These are phyloP conservation scores for Pyrus hybrid DNA, from an alignment of 331 rosid species.

Conservation along the genomic window DNA sequence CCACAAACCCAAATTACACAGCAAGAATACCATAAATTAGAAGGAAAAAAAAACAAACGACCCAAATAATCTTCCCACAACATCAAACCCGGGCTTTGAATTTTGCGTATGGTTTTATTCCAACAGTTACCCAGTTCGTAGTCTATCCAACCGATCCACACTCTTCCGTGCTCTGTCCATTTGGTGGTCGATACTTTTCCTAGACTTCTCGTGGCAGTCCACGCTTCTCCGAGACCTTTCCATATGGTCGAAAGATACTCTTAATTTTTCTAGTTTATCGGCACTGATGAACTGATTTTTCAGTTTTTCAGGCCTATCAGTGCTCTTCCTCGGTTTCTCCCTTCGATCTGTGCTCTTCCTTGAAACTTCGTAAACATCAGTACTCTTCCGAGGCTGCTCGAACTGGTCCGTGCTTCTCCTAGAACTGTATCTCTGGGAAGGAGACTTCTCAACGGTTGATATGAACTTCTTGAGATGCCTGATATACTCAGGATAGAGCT, in stretches of 20 bases:
- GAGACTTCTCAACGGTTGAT: constrained; percentile 76
- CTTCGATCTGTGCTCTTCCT: constrained; percentile 89
- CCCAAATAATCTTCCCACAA: constrained; percentile 36
- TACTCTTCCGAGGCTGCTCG: constrained; percentile 85
- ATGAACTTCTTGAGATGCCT: constrained; percentile 87
- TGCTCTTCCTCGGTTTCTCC: constrained; percentile 84
- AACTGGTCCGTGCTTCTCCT: constrained; percentile 82
- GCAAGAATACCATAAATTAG: constrained; percentile 42
- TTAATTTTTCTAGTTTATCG: constrained; percentile 72
- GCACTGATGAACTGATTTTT: constrained; percentile 50
- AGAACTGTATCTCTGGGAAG: constrained; percentile 60
- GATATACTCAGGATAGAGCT: constrained; percentile 81
- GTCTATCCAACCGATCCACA: constrained; percentile 77
- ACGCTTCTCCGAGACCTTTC: constrained; percentile 91
- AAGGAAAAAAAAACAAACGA: background rate
- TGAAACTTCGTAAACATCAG: constrained; percentile 62
- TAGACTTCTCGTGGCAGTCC: constrained; percentile 85
- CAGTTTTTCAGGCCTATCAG: constrained; percentile 73
- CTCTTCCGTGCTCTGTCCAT: constrained; percentile 83
- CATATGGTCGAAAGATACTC: constrained; percentile 60
- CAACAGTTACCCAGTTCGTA: constrained; percentile 59
- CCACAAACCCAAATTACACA: constrained; percentile 56
- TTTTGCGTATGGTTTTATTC: constrained; percentile 24
- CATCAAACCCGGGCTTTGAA: constrained; percentile 44
- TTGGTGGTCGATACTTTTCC: constrained; percentile 75